Base-by-base conservation (phyloP, 2,329 filamentous ascomycete species). In the Pseudocercospora macadamiae region DNA sequence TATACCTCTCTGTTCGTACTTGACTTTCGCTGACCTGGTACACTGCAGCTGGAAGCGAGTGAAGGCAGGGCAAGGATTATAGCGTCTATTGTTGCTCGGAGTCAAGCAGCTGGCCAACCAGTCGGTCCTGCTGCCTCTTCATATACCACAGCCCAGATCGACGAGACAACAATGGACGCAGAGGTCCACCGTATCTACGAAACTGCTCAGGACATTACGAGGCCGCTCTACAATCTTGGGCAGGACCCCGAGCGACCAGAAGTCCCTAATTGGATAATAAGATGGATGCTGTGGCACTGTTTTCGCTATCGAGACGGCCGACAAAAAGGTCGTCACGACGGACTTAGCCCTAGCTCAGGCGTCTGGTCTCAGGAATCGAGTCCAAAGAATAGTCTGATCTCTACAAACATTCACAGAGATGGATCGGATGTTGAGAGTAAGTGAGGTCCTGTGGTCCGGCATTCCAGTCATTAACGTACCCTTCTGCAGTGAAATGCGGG, bases 211-310 rank as follows among this genome's bases (percentile, higher is more conserved):
- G 60, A 64, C 0, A 63, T 71, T 2, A 78, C 77, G 4, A 69
- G 64, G 42, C 62, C 67, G 2, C 73, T 73, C 53, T 80, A 78
- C 58, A 70, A 75, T 12, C 65, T 71, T 55, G 78, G 76, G 8
- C 66, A 67, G 26, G 75, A 75, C 44, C 64, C 64, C 18, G 72
- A 71, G 3, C 47, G 51, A 12, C 71, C 72, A n/a, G 71, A 71
- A 80, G 80, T 54, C 80, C 77, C 77, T 75, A 42, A 42, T 55
- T 80, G 77, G 77, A 75, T 79, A 34, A 77, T 77, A 10, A 70
- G 74, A 21, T 80, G 78, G 78, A 75, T 76, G 57, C 70, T 80
- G 8, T 80, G 78, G 77, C 78, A 80, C 64, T 76, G 76, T 53
- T 79, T 80, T 59, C 75, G 78, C 16, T 79, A 76, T 57, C 68